Conservation (phyloP, 305 asterid species). For the Solanum hybrid region DNA sequence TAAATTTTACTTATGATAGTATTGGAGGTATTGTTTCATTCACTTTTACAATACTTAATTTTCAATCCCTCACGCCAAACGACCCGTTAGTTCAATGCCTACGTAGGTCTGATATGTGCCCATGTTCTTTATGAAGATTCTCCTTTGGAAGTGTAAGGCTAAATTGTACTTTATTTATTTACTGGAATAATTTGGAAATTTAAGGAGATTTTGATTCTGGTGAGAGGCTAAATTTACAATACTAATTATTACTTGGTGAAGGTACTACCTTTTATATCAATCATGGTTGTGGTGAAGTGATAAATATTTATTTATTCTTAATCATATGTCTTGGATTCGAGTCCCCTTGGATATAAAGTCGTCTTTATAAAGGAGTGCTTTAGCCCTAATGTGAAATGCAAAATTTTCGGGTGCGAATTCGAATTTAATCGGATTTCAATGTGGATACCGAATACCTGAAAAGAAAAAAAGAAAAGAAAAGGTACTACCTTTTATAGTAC, state of each 20-base stretch:
- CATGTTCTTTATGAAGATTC: neutral
- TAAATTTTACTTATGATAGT: neutral
- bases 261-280: neutral
- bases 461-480: too few relatives aligned
- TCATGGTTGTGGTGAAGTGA: neutral
- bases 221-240: neutral
- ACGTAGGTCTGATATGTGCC: neutral
- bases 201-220: neutral
- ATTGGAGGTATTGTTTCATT: neutral
- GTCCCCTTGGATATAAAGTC: too few relatives aligned
- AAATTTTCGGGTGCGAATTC: too few relatives aligned
- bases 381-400: neutral
- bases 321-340: fast-evolving
- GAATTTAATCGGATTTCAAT: too few relatives aligned
- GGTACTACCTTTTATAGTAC: neutral
- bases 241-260: neutral
- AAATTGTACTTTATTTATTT: neutral
- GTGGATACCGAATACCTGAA: too few relatives aligned
- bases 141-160: neutral
- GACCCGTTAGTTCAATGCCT: neutral
- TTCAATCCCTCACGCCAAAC: too few relatives aligned
- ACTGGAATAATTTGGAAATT: neutral
- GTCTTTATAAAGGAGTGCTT: too few relatives aligned
- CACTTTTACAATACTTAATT: neutral
- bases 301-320: neutral